phyloP scores from a whole-genome alignment of 192 early-diverging fungal genomes.

The Entophlyctis helioformis region DNA sequence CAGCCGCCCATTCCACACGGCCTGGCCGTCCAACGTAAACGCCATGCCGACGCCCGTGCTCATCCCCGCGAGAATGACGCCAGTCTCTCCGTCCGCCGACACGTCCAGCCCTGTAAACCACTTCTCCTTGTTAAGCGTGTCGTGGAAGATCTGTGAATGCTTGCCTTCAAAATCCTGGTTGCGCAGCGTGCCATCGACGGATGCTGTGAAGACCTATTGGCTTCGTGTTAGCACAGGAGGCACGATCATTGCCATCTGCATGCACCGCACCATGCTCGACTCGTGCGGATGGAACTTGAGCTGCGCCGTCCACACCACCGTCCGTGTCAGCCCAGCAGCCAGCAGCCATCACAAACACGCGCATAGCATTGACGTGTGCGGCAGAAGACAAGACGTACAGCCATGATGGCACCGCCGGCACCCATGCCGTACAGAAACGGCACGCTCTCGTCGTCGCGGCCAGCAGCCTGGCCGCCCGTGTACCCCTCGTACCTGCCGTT shows the following conservation, averaged over 20 bases:
- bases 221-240: no score
- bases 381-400: not conserved
- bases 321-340: not conserved
- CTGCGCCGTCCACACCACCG: no score
- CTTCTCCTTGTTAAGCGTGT: not conserved
- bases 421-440: slow-evolving; percentile 1
- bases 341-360: not conserved
- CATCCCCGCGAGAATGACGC: not conserved
- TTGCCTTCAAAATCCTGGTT: slow-evolving; percentile 1
- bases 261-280: slow-evolving; percentile 1
- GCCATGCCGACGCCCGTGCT: not conserved
- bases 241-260: no score
- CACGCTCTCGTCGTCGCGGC: not conserved
- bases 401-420: not conserved
- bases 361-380: not conserved
- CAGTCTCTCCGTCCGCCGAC: not conserved
- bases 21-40: not conserved
- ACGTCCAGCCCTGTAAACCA: slow-evolving; percentile 2
- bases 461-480: not conserved
- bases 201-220: slow-evolving; percentile 3
- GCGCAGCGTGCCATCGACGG: slow-evolving; percentile 1
- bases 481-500: slow-evolving; percentile 1
- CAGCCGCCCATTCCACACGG: not conserved
- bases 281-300: slow-evolving; percentile 2
- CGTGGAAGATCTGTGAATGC: not conserved